Evolutionary conservation across 2,329 filamentous ascomycete genomes (phyloP).

Genomic region (Epichloe aotearoae): DNA sequence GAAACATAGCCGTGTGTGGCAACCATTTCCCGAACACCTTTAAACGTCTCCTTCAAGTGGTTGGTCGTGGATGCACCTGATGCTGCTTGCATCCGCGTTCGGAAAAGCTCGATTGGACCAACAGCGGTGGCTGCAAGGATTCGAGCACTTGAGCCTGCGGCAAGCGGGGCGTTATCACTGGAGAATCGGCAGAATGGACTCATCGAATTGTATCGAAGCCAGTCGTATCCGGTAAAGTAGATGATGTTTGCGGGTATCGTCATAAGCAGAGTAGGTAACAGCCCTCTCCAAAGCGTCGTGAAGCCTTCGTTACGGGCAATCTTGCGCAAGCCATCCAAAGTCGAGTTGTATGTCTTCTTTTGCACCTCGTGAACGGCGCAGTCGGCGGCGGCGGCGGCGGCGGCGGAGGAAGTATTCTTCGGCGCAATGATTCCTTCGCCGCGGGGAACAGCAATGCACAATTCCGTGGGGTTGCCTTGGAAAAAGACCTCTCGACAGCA

Average conservation of each 20-base stretch:
- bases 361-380: slow-evolving; percentile 85
- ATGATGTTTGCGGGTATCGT: slow-evolving; percentile 92
- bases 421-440: slow-evolving; percentile 26
- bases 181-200: slow-evolving; percentile 57
- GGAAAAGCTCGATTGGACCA: slow-evolving; percentile 84
- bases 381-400: slow-evolving; percentile 41
- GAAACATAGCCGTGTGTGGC: slow-evolving; percentile 61
- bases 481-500: slow-evolving; percentile 98
- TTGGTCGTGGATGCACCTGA: slow-evolving; percentile 42
- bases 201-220: slow-evolving; percentile 59
- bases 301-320: slow-evolving; percentile 89
- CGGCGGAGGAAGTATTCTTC: slow-evolving; percentile 30
- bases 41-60: slow-evolving; percentile 67
- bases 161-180: slow-evolving; percentile 64
- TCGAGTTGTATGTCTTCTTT: slow-evolving; percentile 74
- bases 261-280: slow-evolving; percentile 93
- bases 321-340: slow-evolving; percentile 81
- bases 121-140: slow-evolving; percentile 71
- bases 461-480: slow-evolving; percentile 70
- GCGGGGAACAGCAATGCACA: slow-evolving; percentile 61
- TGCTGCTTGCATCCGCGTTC: slow-evolving; percentile 80
- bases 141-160: slow-evolving; percentile 67
- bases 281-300: slow-evolving; percentile 75
- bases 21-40: slow-evolving; percentile 69
- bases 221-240: slow-evolving; percentile 97